phyloP scores from a whole-genome alignment of 164 flowering plant genomes.

The Magnolia kwangsiensis region DNA sequence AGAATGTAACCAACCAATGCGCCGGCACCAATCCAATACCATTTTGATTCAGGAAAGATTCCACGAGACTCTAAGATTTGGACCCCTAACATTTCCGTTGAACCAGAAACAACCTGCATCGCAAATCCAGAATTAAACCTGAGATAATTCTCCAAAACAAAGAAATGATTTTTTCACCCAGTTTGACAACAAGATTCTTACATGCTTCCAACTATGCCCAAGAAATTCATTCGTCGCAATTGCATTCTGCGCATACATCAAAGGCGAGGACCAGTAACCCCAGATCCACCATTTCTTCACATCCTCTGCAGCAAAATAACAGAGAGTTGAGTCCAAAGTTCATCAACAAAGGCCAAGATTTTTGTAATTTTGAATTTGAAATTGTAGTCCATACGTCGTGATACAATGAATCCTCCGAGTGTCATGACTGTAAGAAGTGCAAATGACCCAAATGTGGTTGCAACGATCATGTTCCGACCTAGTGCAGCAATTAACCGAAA shows the following conservation, averaged over 20 bases:
- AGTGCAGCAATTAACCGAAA: constrained; percentile 36
- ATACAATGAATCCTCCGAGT: constrained; percentile 44
- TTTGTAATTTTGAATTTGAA: background rate
- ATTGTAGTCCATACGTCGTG: constrained; percentile 30
- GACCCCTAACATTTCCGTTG: constrained; percentile 23
- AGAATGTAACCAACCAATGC: constrained; percentile 28
- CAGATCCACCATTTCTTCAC: constrained; percentile 13
- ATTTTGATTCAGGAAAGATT: constrained; percentile 26
- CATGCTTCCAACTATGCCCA: constrained; percentile 12
- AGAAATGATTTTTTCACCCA: background rate
- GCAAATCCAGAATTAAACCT: background rate
- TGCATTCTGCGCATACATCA: constrained; percentile 17
- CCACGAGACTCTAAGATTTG: constrained; percentile 25
- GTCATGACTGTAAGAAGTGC: constrained; percentile 30
- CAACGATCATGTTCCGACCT: constrained; percentile 48
- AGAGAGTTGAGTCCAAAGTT: background rate
- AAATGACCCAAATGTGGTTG: constrained; percentile 43
- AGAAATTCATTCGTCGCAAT: constrained; percentile 9
- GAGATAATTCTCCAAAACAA: background rate
- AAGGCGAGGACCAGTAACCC: constrained; percentile 15
- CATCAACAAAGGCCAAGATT: background rate
- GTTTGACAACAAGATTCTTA: background rate
- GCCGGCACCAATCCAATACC: constrained; percentile 41
- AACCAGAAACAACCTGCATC: constrained; percentile 10
- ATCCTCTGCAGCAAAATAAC: background rate